Evolutionary conservation across 139 green algal species (phyloP), one percentile per base, ranked within the genome.

Genomic region (Haematococcus sp.): DNA sequence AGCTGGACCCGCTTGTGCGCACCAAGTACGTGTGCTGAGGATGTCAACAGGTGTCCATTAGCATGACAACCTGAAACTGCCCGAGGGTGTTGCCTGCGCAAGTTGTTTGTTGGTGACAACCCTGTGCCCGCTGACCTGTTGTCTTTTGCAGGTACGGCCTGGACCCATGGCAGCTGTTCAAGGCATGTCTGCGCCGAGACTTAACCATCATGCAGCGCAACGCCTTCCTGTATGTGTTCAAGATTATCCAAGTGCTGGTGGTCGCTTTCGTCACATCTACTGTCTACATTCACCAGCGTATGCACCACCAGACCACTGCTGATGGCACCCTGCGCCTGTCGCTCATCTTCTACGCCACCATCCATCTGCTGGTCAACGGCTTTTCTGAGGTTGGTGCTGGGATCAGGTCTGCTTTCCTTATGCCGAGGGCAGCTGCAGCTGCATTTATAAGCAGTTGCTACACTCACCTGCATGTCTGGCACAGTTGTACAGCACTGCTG

Each of bases 141-240:
- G n/a, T 31, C 2, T 52, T 74, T n/a, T n/a, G 40, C 63, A 82
- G 76, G 65, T 83, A 79, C 69, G 78, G 72, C 11, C 46, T 84
- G 52, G 33, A 46, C 22, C 20, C 52, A 0, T 46, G 28, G 43
- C 31, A 61, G 25, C 2, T 49, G 22, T 82, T 88, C 71, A 80
- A 80, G 68, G 85, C 82, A 7, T 31, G 75, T 19, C 25, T 80
- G 56, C 55, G 63, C 31, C 79, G 85, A 3, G 85, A 90, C 20
- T 68, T 54, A 17, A 84, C 75, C 1, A 73, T 90, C 28, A 82
- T 86, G 75, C 70, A 83, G 75, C 76, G 85, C 49, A 87, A 90
- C 75, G 35, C 9, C 32, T 79, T 84, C 35, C 34, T 88, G 25
- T 90, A 86, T 44, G 56, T 66, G 16, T 79, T 79, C 30, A 68